Conservation (phyloP, 495 filamentous ascomycete species). For the Aspergillus asperescens region DNA sequence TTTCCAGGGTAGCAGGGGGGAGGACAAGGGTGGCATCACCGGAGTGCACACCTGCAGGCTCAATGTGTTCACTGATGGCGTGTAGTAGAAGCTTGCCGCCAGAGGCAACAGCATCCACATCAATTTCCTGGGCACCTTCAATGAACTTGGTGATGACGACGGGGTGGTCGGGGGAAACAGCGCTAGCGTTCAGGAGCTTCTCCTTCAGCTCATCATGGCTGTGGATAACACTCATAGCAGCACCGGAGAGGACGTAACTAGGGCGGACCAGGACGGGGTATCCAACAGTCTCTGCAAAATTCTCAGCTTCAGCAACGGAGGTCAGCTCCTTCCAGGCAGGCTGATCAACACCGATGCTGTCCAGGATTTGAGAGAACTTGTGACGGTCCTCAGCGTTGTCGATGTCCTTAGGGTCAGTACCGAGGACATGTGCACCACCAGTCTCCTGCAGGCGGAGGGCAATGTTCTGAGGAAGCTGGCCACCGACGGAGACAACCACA, state of each 20-base stretch:
- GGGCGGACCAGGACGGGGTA: constrained; percentile 94
- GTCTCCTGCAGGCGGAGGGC: constrained; percentile 90
- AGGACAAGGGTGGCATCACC: constrained; percentile 92
- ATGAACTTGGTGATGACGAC: constrained; percentile 99
- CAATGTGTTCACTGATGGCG: constrained; percentile 92
- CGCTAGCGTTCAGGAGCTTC: constrained; percentile 80
- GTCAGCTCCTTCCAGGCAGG: constrained; percentile 97
- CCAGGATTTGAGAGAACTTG: constrained; percentile 96
- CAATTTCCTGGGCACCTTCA: constrained; percentile 93
- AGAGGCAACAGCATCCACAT: constrained; percentile 91
- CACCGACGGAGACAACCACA: constrained; percentile 92
- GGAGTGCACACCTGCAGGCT: constrained; percentile 95
- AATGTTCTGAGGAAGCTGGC: constrained; percentile 95
- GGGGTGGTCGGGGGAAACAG: constrained; percentile 91
- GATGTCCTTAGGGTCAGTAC: constrained; percentile 88
- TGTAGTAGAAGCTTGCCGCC: constrained; percentile 82
- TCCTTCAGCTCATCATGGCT: constrained; percentile 80
- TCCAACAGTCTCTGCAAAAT: constrained; percentile 75
- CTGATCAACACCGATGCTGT: constrained; percentile 94
- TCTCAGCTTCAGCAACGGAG: constrained; percentile 77
- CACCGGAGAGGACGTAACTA: constrained; percentile 92
- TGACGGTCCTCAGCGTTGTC: constrained; percentile 96
- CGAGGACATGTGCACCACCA: constrained; percentile 81
- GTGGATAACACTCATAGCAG: constrained; percentile 96
- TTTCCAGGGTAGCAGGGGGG: constrained; percentile 72